These are phyloP conservation scores for Cyclaneusma minus DNA, from an alignment of 2,329 filamentous ascomycete genomes.

Conservation along the genomic window DNA sequence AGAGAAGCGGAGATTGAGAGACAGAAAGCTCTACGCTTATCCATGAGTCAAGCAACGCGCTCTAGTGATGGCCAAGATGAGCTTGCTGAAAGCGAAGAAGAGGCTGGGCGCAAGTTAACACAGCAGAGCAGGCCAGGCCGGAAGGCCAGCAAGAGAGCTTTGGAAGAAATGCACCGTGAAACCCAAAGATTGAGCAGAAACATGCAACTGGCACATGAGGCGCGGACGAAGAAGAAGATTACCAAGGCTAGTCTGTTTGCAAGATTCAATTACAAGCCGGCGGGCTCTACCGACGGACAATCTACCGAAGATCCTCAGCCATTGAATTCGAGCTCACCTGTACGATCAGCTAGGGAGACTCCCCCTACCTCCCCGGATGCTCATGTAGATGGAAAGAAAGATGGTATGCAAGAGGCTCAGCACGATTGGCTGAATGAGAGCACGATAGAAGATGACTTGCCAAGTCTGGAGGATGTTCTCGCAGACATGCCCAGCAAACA, in stretches of 20 bases:
- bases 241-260: constrained; percentile 71
- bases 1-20: constrained; percentile 44
- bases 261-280: constrained; percentile 57
- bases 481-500: constrained; percentile 11
- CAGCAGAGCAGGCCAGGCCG: constrained; percentile 56
- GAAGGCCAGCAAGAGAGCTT: constrained; percentile 84
- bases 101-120: constrained; percentile 48
- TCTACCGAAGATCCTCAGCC: constrained; percentile 21
- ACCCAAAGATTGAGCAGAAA: constrained; percentile 82
- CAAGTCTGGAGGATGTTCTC: constrained; percentile 22
- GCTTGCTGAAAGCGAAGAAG: constrained; percentile 43
- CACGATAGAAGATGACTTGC: constrained; percentile 21
- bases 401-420: constrained; percentile 1
- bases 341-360: constrained; percentile 40
- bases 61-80: constrained; percentile 40
- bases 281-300: constrained; percentile 10
- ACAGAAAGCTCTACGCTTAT: constrained; percentile 23
- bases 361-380: constrained; percentile 56
- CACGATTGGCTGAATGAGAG: no score
- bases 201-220: constrained; percentile 82
- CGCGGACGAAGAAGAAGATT: constrained; percentile 83
- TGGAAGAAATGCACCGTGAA: constrained; percentile 90
- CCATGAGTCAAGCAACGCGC: constrained; percentile 23
- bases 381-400: constrained; percentile 17
- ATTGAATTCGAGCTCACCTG: constrained; percentile 37